Evolutionary conservation across 192 early-diverging fungal species (phyloP), one percentile per base, ranked within the genome.

Genomic region (Backusella mclennaniae): DNA sequence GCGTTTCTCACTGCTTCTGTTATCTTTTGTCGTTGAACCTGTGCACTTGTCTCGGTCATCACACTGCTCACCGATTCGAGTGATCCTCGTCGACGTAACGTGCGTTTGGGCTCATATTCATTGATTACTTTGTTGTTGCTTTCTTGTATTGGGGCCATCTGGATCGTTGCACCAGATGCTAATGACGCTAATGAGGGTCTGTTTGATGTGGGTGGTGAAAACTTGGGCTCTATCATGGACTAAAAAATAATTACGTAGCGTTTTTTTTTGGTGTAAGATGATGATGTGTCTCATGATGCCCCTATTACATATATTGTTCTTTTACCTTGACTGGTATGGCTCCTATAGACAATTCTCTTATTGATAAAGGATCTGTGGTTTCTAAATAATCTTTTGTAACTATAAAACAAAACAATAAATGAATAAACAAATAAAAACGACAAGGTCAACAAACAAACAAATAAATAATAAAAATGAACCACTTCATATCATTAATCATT

Each of bases 1-100:
- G 19, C 12, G 21, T 74, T 75, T 7, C 38, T 35, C 12, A 85
- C 80, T 21, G 78, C 84, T 0, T 77, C 71, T 6, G 69, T 42
- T 69, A 85, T 74, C 33, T 73, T 81, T 66, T 85, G 77, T 3
- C 75, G 71, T 56, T 85, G 77, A 4, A 79, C 19, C 12, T 77
- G 9, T 29, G 74, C 33, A 49, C 63, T 77, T 7, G 71, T 69
- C 41, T 78, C 81, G 3, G 81, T 82, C 81, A 82, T 79, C 5
- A 79, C 74, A 26, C 77, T 76, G 23, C 68, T 73, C 0, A 82
- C n/a, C 0, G 81, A 82, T 68, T 82, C 81, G 1, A 79, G 6
- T 1, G 81, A 82, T 33, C 74, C 74, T 49, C 56, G 71, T 21
- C 77, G 68, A 26, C 76, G 46, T 21, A 68, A 66, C 11, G 74